Evolutionary conservation across 768 basidiomycete species (phyloP), one percentile per base, ranked within the genome.

Genomic region (Macrolepiota fuliginosa): DNA sequence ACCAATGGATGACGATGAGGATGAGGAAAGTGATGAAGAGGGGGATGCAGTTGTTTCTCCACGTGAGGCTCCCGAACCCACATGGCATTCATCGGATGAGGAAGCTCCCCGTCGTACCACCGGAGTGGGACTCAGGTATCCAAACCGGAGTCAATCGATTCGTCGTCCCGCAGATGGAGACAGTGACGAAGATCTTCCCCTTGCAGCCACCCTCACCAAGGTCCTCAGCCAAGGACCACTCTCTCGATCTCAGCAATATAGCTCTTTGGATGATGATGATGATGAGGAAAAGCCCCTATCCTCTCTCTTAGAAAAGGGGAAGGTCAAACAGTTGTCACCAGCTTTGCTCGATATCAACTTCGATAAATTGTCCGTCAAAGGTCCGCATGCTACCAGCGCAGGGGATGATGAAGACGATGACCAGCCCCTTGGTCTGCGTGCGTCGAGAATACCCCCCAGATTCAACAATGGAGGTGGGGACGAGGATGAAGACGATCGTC

Each of bases 171-270:
- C 66, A 17, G 81, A 79, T 54, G 81, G 81, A 19, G 84, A 86
- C 63, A 90, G 89, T 63, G 92, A 92, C 56, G 92, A 94, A 65
- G 92, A 94, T 73, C 65, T 92, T 46, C 93, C 93, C 2, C 78
- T 94, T 9, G 84, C 86, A 25, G 83, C 83, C 2, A 83, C 88
- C 7, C 75, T 86, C n/a, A 76, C 78, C 58, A 82, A 83, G 37
- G 84, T 79, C n/a, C 74, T 74, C 22, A 80, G 80, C 62, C 82
- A 85, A 51, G 76, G 73, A 37, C 70, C 68, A 50, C 67, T 62
- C 62, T 66, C 68, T 17, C 60, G 67, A 37, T 63, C 68, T 62
- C 17, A 17, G 19, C 55, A 52, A 54, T 69, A 68, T 24, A 66
- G 39, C 50, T 62, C 63, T 6, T 40, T 39, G 25, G 85, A 85